Percentiles rank a stretch among this genome's conserved stretches.
phyloP scores from a whole-genome alignment of 2,329 filamentous ascomycete genomes.

The Diaporthe vaccinii region DNA sequence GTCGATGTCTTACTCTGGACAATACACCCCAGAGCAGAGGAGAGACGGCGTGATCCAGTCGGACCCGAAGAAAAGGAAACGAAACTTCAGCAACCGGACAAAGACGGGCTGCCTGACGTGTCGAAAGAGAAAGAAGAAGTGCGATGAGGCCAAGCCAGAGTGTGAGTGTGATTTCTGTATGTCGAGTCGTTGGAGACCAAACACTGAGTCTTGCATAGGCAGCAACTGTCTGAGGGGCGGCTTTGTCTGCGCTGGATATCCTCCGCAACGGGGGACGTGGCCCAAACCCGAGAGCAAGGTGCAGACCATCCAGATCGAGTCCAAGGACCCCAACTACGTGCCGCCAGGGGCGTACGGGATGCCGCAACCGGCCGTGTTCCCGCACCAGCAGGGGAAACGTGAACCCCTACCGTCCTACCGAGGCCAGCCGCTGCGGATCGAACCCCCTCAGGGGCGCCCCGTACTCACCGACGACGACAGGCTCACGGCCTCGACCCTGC shows the following conservation, averaged over 20 bases:
- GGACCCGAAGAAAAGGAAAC: slow-evolving; percentile 78
- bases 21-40: slow-evolving; percentile 63
- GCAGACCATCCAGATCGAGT: slow-evolving; percentile 81
- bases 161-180: slow-evolving; percentile 70
- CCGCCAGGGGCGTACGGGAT: slow-evolving; percentile 74
- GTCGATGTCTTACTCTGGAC: slow-evolving; percentile 54
- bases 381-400: slow-evolving; percentile 61
- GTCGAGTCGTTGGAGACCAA: neutral
- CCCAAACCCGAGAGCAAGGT: slow-evolving; percentile 81
- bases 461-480: slow-evolving; percentile 70
- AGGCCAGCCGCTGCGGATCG: slow-evolving; percentile 72
- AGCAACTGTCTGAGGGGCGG: slow-evolving; percentile 92
- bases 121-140: slow-evolving; percentile 95
- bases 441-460: slow-evolving; percentile 71
- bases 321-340: slow-evolving; percentile 79
- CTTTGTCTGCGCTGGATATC: slow-evolving; percentile 93
- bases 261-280: slow-evolving; percentile 82
- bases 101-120: slow-evolving; percentile 97
- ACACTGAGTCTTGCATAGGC: slow-evolving; percentile 61
- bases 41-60: slow-evolving; percentile 66
- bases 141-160: slow-evolving; percentile 92
- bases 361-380: slow-evolving; percentile 59
- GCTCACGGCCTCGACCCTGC: slow-evolving; percentile 70
- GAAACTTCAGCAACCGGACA: slow-evolving; percentile 93
- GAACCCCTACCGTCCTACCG: slow-evolving; percentile 72